Evolutionary conservation across 2,329 filamentous ascomycete species (phyloP), one percentile per base, ranked within the genome.

Genomic region (Graphilbum fragrans): DNA sequence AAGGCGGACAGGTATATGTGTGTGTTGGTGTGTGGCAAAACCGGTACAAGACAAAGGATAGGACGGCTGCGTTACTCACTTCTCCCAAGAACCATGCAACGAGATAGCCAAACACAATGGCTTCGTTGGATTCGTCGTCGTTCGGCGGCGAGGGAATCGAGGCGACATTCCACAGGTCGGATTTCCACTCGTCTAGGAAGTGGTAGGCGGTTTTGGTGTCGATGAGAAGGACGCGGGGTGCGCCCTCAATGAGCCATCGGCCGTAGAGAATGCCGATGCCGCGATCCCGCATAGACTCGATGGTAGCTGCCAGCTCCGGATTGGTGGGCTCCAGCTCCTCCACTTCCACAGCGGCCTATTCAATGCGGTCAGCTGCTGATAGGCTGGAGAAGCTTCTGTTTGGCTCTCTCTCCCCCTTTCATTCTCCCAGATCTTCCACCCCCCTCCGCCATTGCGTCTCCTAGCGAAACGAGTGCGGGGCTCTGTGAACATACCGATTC

Each of bases 61-160:
- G 49, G 47, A 36, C 35, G 29, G 18, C 20, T 23, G n/a, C n/a
- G n/a, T n/a, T n/a, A 38, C 72, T 55, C 68, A 94, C 88, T 78
- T 96, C 92, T 65, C 92, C 92, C 49, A 98, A 68, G 63, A 96
- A 96, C 92, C 92, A 98, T 25, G 92, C 88, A 35, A 96, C 86
- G 45, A 98, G 66, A 58, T 98, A 98, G 39, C 92, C 92, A 66
- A 96, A 96, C 34, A 96, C 86, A 57, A 96, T 92, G 33, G 92
- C 83, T 63, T 96, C 92, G 58, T 95, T 96, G 41, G 92, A 95
- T 69, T 98, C 92, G 40, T 88, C 81, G 56, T 98, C 92, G 48
- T 79, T 79, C 8, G 85, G 81, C 11, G 92, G 92, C 14, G 87
- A 86, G n/a, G 92, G 92, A 53, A 98, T 96, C 50, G 86, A 84